phyloP scores from a whole-genome alignment of 805 yeast genomes.

The Blastobotrys chiropterorum region DNA sequence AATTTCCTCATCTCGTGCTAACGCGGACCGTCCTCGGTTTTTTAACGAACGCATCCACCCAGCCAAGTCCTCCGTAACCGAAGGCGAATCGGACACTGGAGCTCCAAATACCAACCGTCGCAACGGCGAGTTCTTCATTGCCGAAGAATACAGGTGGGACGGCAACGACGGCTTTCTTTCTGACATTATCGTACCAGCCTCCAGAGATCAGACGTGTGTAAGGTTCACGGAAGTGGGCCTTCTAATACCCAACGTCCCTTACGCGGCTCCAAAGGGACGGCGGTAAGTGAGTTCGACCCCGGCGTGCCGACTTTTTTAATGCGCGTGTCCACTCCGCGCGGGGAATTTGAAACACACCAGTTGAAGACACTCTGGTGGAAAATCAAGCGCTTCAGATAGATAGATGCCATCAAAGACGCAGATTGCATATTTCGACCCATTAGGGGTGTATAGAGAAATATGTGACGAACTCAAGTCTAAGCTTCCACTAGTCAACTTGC shows the following conservation, averaged over 20 bases:
- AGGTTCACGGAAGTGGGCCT: not conserved
- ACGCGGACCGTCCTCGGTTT: constrained; percentile 5
- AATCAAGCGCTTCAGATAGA: not conserved
- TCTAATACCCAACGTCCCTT: not conserved
- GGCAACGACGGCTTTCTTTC: not conserved
- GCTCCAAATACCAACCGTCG: not conserved
- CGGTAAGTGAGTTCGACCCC: no score
- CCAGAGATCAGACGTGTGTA: not conserved
- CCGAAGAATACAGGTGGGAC: not conserved
- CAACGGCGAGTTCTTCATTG: not conserved
- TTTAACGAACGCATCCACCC: constrained; percentile 13
- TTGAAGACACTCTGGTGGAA: constrained; percentile 3
- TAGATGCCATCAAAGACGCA: constrained; percentile 17
- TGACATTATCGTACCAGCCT: not conserved
- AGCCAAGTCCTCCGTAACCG: constrained; percentile 9
- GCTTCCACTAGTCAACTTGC: constrained; percentile 57
- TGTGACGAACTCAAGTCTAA: constrained; percentile 38
- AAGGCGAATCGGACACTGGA: not conserved
- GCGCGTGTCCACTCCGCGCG: no score
- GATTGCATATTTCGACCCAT: constrained; percentile 73
- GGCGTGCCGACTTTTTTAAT: no score
- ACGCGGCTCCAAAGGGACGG: no score
- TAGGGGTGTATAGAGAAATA: constrained; percentile 46
- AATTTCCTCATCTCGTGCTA: constrained; percentile 1
- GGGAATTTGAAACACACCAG: not conserved